Conservation (phyloP, 768 basidiomycete species). For the Russula virescens region DNA sequence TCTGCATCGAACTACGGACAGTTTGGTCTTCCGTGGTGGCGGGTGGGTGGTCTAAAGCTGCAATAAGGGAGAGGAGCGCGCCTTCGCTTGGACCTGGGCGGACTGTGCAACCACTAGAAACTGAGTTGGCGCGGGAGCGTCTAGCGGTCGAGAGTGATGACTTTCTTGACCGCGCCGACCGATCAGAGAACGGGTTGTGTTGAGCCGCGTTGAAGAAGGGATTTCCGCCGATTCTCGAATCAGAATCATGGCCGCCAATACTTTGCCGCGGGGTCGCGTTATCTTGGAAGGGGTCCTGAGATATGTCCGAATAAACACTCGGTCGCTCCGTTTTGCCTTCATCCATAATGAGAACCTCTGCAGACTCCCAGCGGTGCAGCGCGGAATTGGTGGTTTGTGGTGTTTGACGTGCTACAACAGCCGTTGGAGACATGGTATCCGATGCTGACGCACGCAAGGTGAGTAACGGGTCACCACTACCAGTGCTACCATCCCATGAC, state of each 20-base stretch:
- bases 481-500: constrained; percentile 17
- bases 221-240: constrained; percentile 7
- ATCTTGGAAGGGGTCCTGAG: constrained; percentile 19
- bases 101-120: constrained; percentile 3
- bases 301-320: background rate
- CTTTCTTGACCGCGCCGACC: constrained; percentile 10
- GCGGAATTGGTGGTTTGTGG: constrained; percentile 17
- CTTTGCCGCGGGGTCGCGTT: background rate
- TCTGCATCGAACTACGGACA: constrained; percentile 5
- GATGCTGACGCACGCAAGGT: constrained; percentile 10
- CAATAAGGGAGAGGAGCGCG: constrained; percentile 22
- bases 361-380: constrained; percentile 24
- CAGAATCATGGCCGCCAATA: background rate
- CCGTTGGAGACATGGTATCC: constrained; percentile 18
- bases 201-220: constrained; percentile 23
- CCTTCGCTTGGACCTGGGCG: constrained; percentile 1
- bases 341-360: constrained; percentile 23
- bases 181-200: constrained; percentile 23
- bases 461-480: constrained; percentile 15
- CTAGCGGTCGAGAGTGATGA: constrained; percentile 17
- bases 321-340: background rate
- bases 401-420: constrained; percentile 19
- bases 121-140: constrained; percentile 15
- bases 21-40: background rate
- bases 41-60: constrained; percentile 13